phyloP scores from a whole-genome alignment of 1,139 yeast genomes.

The Sugiyamaella xylanicola region DNA sequence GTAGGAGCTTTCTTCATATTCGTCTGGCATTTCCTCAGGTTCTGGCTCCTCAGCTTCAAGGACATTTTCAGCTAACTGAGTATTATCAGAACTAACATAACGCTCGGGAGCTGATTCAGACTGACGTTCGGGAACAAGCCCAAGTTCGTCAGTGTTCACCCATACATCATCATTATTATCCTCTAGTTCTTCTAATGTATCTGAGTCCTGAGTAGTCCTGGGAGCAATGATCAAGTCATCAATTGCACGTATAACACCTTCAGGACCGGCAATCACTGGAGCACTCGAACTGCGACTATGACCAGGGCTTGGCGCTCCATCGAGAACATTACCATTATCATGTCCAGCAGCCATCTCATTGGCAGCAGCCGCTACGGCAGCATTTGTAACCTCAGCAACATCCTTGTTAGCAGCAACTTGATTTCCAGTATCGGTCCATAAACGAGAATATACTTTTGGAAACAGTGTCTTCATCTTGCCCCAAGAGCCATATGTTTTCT shows the following conservation, averaged over 20 bases:
- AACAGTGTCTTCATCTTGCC: constrained; percentile 17
- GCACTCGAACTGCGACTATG: background rate
- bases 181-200: background rate
- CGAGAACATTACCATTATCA: background rate
- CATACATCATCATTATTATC: background rate
- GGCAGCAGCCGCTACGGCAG: background rate
- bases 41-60: constrained; percentile 1
- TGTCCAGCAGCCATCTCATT: constrained; percentile 1
- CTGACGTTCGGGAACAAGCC: background rate
- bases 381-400: background rate
- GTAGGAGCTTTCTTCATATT: background rate
- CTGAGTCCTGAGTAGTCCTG: background rate
- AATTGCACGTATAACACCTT: constrained; percentile 11
- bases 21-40: constrained; percentile 13
- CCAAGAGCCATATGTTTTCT: constrained; percentile 29
- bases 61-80: background rate
- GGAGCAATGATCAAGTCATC: constrained; percentile 16
- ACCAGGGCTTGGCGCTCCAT: background rate
- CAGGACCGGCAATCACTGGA: constrained; percentile 9
- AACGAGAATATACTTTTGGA: constrained; percentile 18
- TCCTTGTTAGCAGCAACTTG: background rate
- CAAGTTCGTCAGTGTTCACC: background rate
- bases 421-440: constrained; percentile 15
- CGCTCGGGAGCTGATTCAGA: background rate
- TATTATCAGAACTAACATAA: background rate